phyloP scores from a whole-genome alignment of 2,329 filamentous ascomycete genomes.

The Sporothrix schenckii region DNA sequence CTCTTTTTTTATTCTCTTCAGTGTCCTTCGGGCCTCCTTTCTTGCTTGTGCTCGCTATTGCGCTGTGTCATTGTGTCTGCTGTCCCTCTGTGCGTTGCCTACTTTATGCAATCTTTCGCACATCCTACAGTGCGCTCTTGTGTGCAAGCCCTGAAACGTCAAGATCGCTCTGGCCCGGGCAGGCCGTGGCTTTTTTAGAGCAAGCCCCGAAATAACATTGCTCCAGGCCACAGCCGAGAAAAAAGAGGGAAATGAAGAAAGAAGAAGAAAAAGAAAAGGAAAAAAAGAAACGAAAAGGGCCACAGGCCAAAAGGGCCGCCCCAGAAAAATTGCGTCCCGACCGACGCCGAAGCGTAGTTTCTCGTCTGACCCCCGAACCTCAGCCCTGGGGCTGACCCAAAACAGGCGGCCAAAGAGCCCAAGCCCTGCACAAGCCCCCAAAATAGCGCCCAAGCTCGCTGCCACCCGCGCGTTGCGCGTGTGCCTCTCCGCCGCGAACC shows the following conservation, averaged over 20 bases:
- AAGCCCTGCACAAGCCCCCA: constrained; percentile 21
- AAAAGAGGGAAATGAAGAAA: not conserved
- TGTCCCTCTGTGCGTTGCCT: constrained; percentile 1
- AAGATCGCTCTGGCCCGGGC: constrained; percentile 10
- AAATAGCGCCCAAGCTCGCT: constrained; percentile 16
- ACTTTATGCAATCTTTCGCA: not conserved
- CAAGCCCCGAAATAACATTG: not conserved
- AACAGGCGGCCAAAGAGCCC: constrained; percentile 20
- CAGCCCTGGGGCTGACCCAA: constrained; percentile 11
- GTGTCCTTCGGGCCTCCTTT: not conserved
- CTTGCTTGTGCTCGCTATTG: not conserved
- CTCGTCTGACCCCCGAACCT: constrained; percentile 2
- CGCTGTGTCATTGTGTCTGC: constrained; percentile 1
- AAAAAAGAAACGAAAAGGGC: not conserved
- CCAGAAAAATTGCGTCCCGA: constrained; percentile 26
- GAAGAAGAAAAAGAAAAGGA: not conserved
- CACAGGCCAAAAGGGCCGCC: constrained; percentile 8
- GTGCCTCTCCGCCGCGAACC: constrained; percentile 31
- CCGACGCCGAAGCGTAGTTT: constrained; percentile 27
- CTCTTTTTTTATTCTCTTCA: not conserved
- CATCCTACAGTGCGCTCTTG: not conserved
- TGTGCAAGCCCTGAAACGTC: constrained; percentile 15
- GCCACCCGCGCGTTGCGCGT: constrained; percentile 27
- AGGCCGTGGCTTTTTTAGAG: constrained; percentile 5
- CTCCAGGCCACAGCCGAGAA: not conserved